Evolutionary conservation across 2,329 filamentous ascomycete species (phyloP), one percentile per base, ranked within the genome.

Genomic region (Talaromyces marneffei): DNA sequence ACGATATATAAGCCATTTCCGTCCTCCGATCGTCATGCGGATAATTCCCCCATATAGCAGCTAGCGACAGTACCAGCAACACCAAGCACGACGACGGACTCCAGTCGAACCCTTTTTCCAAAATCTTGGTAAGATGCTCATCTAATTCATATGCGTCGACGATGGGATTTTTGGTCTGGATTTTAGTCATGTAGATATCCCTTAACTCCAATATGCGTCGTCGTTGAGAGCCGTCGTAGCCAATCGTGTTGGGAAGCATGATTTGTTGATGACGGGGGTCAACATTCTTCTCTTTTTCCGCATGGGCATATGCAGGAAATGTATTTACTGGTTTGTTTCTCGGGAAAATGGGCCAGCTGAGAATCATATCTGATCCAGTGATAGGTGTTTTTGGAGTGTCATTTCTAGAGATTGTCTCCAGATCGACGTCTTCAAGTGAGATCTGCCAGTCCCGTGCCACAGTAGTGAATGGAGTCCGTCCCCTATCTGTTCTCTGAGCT

Each of bases 321-420:
- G 67, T 69, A 9, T 65, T 62, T n/a, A 66, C 65, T 12, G 67
- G 65, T 52, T 66, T 69, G 14, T 68, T 64, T 37, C 53, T 61
- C 4, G 67, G 67, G 33, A 69, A 68, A 8, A 69, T 67, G 18
- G 67, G 67, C 67, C 67, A 69, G 60, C 54, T 63, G 18, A 69
- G 66, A 54, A 69, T 68, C 67, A 68, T 68, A 35, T 68, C 66
- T 3, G 67, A 68, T n/a, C 67, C 67, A 2, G 67, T 69, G 31
- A 69, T 69, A 4, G 66, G 66, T 18, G 67, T 69, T 18, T 65
- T 68, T 23, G 62, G 65, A 2, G 67, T 62, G 66, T 69, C 67
- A 61, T 69, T 68, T 46, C 67, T 66, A 3, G 67, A 69, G 8
- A 69, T 69, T 48, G 63, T 59, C 58, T 69, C 67, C 29, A 66